Evolutionary conservation across 805 yeast genomes (phyloP).

Genomic region (Wickerhamomyces silvicola): DNA sequence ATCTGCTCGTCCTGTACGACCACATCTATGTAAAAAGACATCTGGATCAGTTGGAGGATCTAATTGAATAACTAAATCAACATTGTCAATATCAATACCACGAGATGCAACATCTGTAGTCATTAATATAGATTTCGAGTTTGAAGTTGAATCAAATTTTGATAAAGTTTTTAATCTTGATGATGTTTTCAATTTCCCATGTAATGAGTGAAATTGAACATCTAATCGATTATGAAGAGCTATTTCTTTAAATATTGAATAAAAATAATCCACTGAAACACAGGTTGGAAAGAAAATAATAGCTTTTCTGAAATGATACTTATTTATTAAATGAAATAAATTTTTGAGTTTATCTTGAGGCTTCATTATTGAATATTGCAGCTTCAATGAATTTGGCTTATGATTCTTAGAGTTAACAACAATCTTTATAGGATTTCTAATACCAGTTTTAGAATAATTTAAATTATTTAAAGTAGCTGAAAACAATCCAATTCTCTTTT

Average conservation of each 20-base stretch:
- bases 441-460: conserved; percentile 76
- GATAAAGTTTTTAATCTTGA: conserved; percentile 70
- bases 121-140: conserved; percentile 54
- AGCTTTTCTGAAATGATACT: conserved; percentile 62
- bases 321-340: conserved; percentile 45
- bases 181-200: conserved; percentile 83
- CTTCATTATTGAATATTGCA: conserved; percentile 52
- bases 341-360: conserved; percentile 58
- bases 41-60: conserved; percentile 95
- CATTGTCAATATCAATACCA: conserved; percentile 93
- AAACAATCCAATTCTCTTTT: conserved; percentile 87
- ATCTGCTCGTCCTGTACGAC: conserved; percentile 93
- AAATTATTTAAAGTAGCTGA: conserved; percentile 91
- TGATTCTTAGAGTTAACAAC: conserved; percentile 56
- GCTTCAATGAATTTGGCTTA: conserved; percentile 57
- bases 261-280: conserved; percentile 71
- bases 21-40: conserved; percentile 87
- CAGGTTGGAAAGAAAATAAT: conserved; percentile 94
- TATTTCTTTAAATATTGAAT: conserved; percentile 44
- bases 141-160: conserved; percentile 34
- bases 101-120: conserved; percentile 99
- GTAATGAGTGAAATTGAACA: conserved; percentile 61
- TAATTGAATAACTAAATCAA: conserved; percentile 86
- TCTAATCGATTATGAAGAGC: conserved; percentile 22
- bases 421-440: conserved; percentile 87